Evolutionary conservation across 73 alveolate genomes (phyloP).

Genomic region (Symbiodinium natans): DNA sequence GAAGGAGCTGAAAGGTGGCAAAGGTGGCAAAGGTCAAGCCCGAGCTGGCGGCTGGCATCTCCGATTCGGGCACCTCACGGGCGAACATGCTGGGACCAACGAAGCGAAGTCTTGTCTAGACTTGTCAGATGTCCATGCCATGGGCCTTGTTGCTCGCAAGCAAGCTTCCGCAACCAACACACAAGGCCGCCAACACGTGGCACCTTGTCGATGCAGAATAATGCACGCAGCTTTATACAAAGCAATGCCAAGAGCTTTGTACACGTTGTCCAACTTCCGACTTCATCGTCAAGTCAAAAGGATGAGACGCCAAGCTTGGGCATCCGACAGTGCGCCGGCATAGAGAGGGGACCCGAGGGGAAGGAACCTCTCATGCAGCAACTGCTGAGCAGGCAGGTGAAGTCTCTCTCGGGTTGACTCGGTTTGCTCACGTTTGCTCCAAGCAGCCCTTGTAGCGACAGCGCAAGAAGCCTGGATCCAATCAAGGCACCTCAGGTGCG

Average conservation of each 20-base stretch:
- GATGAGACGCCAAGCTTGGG: not conserved
- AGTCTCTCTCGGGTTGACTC: not conserved
- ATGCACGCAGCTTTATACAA: too few species aligned
- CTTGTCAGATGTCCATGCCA: not conserved
- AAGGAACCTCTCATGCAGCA: slow-evolving; percentile 17
- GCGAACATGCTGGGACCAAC: not conserved
- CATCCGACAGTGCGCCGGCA: slow-evolving; percentile 47
- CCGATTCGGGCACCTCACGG: too few species aligned
- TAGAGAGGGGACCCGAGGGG: slow-evolving; percentile 77
- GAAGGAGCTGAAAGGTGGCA: too few species aligned
- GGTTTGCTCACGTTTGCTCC: not conserved
- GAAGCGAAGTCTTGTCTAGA: not conserved
- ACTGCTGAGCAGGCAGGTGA: not conserved
- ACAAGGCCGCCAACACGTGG: slow-evolving; percentile 55
- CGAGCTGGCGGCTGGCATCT: too few species aligned
- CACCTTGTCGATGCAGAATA: not conserved
- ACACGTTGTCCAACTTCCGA: too few species aligned
- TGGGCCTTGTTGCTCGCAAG: not conserved
- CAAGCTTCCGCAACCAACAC: slow-evolving; percentile 78
- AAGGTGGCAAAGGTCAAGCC: too few species aligned
- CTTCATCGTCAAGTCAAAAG: too few species aligned
- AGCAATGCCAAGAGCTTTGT: too few species aligned
- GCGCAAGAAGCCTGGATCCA: slow-evolving; percentile 64
- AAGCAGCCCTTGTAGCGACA: slow-evolving; percentile 44
- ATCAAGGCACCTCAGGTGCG: slow-evolving; percentile 31